Evolutionary conservation across 2,329 filamentous ascomycete species (phyloP), one percentile per base, ranked within the genome.

Genomic region (Didymella sp.): DNA sequence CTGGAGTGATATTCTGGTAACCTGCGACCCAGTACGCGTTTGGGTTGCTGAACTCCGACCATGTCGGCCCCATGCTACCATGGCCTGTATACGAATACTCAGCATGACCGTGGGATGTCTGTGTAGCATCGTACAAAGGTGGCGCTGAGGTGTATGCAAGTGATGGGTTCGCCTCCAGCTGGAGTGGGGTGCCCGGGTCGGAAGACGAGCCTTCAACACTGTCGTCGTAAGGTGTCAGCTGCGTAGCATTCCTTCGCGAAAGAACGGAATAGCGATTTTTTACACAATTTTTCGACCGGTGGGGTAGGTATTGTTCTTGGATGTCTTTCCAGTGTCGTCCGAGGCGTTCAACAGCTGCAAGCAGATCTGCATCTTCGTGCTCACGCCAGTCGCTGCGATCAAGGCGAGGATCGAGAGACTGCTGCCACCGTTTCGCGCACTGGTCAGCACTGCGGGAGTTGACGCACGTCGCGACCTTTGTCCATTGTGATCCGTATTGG

Each of bases 351-450:
- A 57, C 54, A 11, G 54, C 54, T 9, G 24, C 22, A 5, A 57
- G 38, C 2, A 57, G 24, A 1, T 24, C 43, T 4, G 60, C 2
- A 73, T 75, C 75, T 54, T 78, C 76, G n/a, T 63, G 50, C 8
- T 73, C 70, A 9, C 64, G 67, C 76, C 76, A 78, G 53, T 76
- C 73, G 43, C 72, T 76, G 30, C 72, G 75, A 54, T 78, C 70
- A 46, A 81, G 64, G 19, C 73, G 69, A 3, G 79, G 79, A 57
- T 79, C 76, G 2, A 80, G 73, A 8, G 73, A 77, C 25, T 78
- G 77, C 41, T 79, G 77, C 79, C 79, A 81, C 40, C 79, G 69
- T 59, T 81, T 80, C n/a, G 79, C 77, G 58, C 79, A 80, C 67
- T 81, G 76, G 45, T 78, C 76, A 56, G 76, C 76, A 62, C 74